Conservation (phyloP, 441 rosid species). For the Pelargonium australe region DNA sequence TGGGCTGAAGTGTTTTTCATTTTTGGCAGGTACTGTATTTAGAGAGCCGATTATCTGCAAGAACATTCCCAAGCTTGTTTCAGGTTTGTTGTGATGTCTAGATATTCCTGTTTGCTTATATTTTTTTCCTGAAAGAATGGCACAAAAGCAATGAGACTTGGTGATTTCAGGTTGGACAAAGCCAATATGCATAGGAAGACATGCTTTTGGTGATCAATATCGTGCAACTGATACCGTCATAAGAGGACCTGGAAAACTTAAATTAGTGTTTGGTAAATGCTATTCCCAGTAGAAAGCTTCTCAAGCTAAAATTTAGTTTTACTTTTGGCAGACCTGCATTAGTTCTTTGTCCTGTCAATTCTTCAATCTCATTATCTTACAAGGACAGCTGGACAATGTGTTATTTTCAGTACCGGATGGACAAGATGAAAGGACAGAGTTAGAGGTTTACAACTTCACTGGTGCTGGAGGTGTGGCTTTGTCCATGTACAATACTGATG, state of each 20-base stretch:
- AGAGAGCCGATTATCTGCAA: constrained; percentile 85
- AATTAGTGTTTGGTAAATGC: constrained; percentile 44
- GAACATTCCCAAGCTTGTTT: constrained; percentile 68
- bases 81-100: constrained; percentile 42
- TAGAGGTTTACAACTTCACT: constrained; percentile 55
- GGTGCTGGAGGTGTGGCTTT: constrained; percentile 82
- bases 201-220: background rate
- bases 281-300: constrained; percentile 6
- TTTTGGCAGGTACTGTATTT: constrained; percentile 69
- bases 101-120: background rate
- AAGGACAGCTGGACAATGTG: constrained; percentile 4
- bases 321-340: background rate
- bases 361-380: constrained; percentile 5
- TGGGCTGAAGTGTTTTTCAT: constrained; percentile 13
- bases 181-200: background rate
- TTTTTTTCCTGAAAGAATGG: background rate
- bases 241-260: constrained; percentile 1
- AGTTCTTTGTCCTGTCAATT: background rate
- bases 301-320: background rate
- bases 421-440: constrained; percentile 40
- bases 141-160: background rate
- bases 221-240: background rate
- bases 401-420: constrained; percentile 53
- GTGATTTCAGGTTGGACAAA: constrained; percentile 3
- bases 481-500: constrained; percentile 82